Base-by-base conservation (phyloP, 2,329 filamentous ascomycete species). In the Diaporthe nobilis region DNA sequence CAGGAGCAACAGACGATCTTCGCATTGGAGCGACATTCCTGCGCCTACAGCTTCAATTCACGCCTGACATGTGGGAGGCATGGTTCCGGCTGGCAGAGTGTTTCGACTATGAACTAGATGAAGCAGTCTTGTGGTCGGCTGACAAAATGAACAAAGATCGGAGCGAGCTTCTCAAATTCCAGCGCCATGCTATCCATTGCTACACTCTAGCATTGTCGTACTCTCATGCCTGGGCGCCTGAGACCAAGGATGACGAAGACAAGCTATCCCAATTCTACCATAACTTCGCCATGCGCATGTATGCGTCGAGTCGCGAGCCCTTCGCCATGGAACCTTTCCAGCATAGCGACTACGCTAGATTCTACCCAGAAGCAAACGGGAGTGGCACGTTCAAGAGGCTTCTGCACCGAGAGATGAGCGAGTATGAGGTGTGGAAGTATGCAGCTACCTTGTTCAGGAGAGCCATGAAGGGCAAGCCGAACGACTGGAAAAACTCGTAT, bases 71-170 rank as follows among this genome's bases (percentile, higher is more conserved):
- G 74, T 98, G 95, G 95, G 94, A 98, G 82, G 94, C 94, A 0
- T 98, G 95, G 95, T 97, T 96, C 82, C 91, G 95, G 17, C 89
- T 98, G 34, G 95, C 93, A 0, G 95, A 98, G 82, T 95, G 94
- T 67, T 96, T 95, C 80, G 95, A 98, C 83, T 93, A 94, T 70
- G 95, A 97, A 80, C 87, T 98, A 20, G 95, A 98, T 77, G 95
- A 98, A 83, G 91, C 93, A 9, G 94, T 97, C 7, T 90, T 96
- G 7, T 98, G 95, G 95, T 94, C 93, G 28, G 94, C 95, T 0
- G 95, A 98, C 79, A 98, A 97, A 84, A 93, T 98, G 85, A 98
- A 98, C 84, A 96, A 94, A 82, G 93, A 94, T 80, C 92, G 94
- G 73, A 86, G 87, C 5, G 95, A 97, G 75, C 85, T 98, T 60